A percentile compares a stretch with the other conserved stretches of the same genome.
phyloP scores from a whole-genome alignment of 2,329 filamentous ascomycete genomes.

The Tolypocladium tropicale region DNA sequence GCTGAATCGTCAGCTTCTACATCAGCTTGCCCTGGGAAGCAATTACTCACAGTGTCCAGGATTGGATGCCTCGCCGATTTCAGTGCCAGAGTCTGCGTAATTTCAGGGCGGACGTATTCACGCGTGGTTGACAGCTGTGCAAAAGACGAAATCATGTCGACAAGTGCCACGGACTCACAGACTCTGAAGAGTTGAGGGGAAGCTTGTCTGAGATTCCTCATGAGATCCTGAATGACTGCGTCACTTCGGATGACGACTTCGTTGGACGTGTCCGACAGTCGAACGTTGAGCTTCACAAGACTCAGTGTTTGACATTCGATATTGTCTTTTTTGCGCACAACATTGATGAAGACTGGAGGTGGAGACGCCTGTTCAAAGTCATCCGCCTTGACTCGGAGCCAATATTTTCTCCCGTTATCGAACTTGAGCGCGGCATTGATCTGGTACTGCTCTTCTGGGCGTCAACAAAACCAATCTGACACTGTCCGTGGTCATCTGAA shows the following conservation, averaged over 20 bases:
- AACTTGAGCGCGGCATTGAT: conserved; percentile 60
- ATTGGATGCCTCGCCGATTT: conserved; percentile 71
- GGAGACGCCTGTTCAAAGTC: conserved; percentile 52
- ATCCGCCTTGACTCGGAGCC: conserved; percentile 52
- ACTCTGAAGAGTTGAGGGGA: conserved; percentile 70
- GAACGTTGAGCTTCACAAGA: conserved; percentile 69
- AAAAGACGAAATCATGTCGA: conserved; percentile 79
- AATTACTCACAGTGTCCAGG: conserved; percentile 47
- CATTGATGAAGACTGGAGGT: conserved; percentile 68
- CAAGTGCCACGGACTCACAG: conserved; percentile 73
- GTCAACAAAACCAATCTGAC: too few relatives aligned
- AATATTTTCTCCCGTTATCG: conserved; percentile 71
- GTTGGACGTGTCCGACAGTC: conserved; percentile 70
- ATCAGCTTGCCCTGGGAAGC: conserved; percentile 2
- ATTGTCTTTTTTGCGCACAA: conserved; percentile 58
- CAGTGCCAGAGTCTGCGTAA: conserved; percentile 60
- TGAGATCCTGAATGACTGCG: conserved; percentile 59
- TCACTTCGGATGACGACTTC: conserved; percentile 81
- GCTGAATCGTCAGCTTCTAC: not conserved
- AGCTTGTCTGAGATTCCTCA: conserved; percentile 60
- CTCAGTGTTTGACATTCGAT: conserved; percentile 83
- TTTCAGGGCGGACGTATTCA: conserved; percentile 53
- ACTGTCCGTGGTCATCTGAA: not conserved
- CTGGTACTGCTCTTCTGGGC: conserved; percentile 37
- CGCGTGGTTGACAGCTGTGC: conserved; percentile 58